Conservation (phyloP, 352 stramenopile genomes). For the Globisporangium cylindrosporum region DNA sequence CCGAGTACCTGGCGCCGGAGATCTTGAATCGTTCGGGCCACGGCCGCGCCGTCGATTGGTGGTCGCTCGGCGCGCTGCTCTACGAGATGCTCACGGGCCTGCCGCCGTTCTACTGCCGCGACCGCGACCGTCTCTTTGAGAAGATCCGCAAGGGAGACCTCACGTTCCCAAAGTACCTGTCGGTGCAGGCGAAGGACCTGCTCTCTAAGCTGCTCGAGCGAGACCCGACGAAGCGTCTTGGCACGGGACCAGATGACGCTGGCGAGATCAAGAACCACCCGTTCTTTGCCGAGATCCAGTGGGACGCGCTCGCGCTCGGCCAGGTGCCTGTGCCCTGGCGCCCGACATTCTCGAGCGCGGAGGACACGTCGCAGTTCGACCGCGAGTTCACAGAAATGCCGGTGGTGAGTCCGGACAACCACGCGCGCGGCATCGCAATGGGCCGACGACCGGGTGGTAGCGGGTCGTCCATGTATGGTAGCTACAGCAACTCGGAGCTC, state of each 20-base stretch:
- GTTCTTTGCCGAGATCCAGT: conserved; percentile 82
- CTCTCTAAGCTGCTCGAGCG: conserved; percentile 92
- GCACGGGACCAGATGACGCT: conserved; percentile 81
- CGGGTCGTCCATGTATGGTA: conserved; percentile 37
- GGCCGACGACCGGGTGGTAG: conserved; percentile 36
- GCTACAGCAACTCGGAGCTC: conserved; percentile 59
- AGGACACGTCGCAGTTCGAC: conserved; percentile 98
- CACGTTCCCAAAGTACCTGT: conserved; percentile 95
- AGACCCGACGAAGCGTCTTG: conserved; percentile 92
- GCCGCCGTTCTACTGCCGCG: conserved; percentile 93
- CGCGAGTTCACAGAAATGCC: conserved; percentile 97
- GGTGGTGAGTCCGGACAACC: conserved; percentile 89
- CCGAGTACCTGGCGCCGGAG: conserved; percentile 99
- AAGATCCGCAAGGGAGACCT: conserved; percentile 96
- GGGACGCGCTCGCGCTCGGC: conserved; percentile 53
- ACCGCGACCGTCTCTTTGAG: conserved; percentile 96
- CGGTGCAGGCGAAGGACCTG: conserved; percentile 76
- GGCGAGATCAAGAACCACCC: conserved; percentile 81
- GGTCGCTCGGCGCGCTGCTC: conserved; percentile 90
- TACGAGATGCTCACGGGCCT: conserved; percentile 84
- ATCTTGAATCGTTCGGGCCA: conserved; percentile 97
- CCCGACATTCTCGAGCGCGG: conserved; percentile 88
- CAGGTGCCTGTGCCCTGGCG: conserved; percentile 89
- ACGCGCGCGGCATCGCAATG: conserved; percentile 63
- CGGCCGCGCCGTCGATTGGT: conserved; percentile 98